Percentiles rank a stretch among this genome's conserved stretches.
These are phyloP conservation scores for Acrocalymma vagum DNA, from an alignment of 2,329 filamentous ascomycete genomes.

Conservation along the genomic window DNA sequence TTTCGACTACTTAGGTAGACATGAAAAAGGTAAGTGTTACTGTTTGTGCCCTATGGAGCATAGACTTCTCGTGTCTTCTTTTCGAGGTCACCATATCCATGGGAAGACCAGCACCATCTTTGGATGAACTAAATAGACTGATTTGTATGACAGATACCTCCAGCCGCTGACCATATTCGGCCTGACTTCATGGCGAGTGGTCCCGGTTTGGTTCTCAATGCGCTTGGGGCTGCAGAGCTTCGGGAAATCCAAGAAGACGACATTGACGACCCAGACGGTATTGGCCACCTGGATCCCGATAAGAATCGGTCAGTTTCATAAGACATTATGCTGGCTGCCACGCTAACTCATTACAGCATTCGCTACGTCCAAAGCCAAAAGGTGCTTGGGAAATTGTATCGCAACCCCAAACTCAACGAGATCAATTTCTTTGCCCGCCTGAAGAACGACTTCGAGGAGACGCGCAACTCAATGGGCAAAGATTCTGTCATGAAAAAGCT, in stretches of 20 bases:
- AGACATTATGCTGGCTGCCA: slow-evolving; percentile 1
- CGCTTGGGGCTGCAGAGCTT: slow-evolving; percentile 29
- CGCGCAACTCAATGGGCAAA: slow-evolving; percentile 5
- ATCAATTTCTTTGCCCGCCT: slow-evolving; percentile 62
- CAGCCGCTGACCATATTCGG: slow-evolving; percentile 31
- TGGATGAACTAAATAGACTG: slow-evolving; percentile 12
- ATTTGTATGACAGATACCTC: slow-evolving; percentile 26
- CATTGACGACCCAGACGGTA: slow-evolving; percentile 45
- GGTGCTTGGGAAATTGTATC: slow-evolving; percentile 74
- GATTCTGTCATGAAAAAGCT: slow-evolving; percentile 43
- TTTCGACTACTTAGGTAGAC: slow-evolving; percentile 8
- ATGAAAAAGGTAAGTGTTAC: slow-evolving; percentile 9
- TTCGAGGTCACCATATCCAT: too few relatives aligned
- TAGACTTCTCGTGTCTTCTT: too few relatives aligned
- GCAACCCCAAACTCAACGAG: slow-evolving; percentile 80
- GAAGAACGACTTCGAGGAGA: slow-evolving; percentile 24
- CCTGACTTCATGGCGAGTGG: slow-evolving; percentile 65
- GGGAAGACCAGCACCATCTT: too few relatives aligned
- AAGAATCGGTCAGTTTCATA: slow-evolving; percentile 36
- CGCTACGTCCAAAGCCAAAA: slow-evolving; percentile 74
- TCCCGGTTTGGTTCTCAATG: slow-evolving; percentile 48
- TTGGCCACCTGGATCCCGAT: slow-evolving; percentile 52
- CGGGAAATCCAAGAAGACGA: slow-evolving; percentile 37
- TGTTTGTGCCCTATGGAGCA: too few relatives aligned
- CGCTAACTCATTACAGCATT: slow-evolving; percentile 28